These are phyloP conservation scores for Entomortierella chlamydospora DNA, from an alignment of 192 early-diverging fungal species.

Conservation along the genomic window DNA sequence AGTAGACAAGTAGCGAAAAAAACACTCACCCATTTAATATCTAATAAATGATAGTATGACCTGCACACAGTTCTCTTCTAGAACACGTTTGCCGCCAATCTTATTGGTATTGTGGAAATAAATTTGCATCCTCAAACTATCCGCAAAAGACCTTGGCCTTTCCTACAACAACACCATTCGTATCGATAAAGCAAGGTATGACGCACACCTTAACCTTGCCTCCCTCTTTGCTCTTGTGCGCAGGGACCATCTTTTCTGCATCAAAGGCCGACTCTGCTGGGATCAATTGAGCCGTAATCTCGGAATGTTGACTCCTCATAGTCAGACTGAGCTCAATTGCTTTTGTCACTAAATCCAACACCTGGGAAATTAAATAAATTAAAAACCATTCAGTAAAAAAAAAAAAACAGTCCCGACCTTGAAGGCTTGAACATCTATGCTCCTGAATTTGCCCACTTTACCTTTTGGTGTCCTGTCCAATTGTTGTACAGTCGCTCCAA, in stretches of 20 bases:
- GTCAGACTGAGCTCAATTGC: constrained; percentile 55
- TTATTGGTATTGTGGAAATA: no score
- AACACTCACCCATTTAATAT: no score
- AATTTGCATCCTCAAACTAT: no score
- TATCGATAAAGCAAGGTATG: constrained; percentile 49
- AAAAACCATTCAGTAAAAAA: no score
- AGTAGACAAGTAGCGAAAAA: no score
- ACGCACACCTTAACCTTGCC: constrained; percentile 50
- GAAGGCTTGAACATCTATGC: no score
- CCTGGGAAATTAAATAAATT: no score
- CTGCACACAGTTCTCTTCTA: no score
- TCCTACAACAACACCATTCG: constrained; percentile 48
- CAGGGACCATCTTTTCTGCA: constrained; percentile 39
- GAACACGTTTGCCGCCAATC: no score
- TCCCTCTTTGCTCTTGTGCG: constrained; percentile 53
- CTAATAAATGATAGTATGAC: no score
- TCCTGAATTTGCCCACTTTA: constrained; percentile 3
- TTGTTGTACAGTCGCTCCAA: constrained; percentile 47
- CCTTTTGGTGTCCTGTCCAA: constrained; percentile 50
- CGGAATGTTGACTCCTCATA: constrained; percentile 56
- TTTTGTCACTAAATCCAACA: constrained; percentile 51
- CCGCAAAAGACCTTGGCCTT: constrained; percentile 55
- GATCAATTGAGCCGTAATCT: constrained; percentile 26
- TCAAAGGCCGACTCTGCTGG: constrained; percentile 32
- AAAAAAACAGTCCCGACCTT: no score